These are phyloP conservation scores for Epichloe gansuensis DNA, from an alignment of 2,329 filamentous ascomycete species.

Conservation along the genomic window DNA sequence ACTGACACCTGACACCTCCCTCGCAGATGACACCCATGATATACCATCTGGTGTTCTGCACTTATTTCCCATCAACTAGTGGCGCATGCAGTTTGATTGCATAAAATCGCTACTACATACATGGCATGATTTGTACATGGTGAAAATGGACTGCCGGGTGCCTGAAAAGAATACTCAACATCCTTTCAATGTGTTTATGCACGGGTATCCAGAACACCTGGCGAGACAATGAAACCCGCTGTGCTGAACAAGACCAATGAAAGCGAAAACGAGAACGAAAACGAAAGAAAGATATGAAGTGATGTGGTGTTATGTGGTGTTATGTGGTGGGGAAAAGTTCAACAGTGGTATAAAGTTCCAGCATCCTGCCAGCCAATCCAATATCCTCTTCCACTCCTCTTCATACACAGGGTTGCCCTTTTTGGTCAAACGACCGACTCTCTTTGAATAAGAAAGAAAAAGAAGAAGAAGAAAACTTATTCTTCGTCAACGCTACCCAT, in stretches of 20 bases:
- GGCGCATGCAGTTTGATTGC: too few relatives aligned
- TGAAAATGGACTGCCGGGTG: neutral
- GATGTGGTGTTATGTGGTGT: too few relatives aligned
- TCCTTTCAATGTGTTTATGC: neutral
- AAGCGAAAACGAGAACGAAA: neutral
- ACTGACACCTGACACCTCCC: too few relatives aligned
- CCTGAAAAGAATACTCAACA: neutral
- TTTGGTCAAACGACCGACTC: too few relatives aligned
- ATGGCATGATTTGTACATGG: neutral
- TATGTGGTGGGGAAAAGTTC: neutral
- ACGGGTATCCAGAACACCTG: neutral
- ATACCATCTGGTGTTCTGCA: too few relatives aligned
- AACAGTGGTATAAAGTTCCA: neutral
- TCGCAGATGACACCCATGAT: too few relatives aligned
- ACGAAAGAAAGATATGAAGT: neutral
- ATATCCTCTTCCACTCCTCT: neutral
- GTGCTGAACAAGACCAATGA: neutral
- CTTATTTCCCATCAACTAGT: too few relatives aligned
- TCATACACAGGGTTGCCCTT: neutral
- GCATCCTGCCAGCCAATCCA: neutral
- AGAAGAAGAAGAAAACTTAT: slow-evolving; percentile 17
- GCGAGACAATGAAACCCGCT: neutral
- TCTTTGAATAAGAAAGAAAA: neutral
- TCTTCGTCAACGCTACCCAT: slow-evolving; percentile 47
- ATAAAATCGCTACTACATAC: neutral